These are phyloP conservation scores for Diaporthe ampelina DNA, from an alignment of 2,329 filamentous ascomycete genomes.

Conservation along the genomic window DNA sequence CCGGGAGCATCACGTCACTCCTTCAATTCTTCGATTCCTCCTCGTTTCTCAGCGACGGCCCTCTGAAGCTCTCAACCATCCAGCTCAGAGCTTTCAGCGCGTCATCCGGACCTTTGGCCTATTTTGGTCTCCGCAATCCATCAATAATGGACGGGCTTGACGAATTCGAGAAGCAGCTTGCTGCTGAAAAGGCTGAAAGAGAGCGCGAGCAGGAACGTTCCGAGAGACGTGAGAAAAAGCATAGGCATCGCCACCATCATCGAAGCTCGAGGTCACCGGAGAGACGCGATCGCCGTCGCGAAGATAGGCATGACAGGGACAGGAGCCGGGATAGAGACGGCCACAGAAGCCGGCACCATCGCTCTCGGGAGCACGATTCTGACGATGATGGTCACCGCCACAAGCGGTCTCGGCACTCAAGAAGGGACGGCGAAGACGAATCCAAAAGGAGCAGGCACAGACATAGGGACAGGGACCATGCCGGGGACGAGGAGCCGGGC, in stretches of 20 bases:
- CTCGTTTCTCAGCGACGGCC: too few relatives aligned
- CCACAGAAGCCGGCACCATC: conserved; percentile 51
- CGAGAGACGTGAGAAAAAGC: conserved; percentile 48
- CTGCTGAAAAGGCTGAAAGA: conserved; percentile 52
- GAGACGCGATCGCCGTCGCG: conserved; percentile 47
- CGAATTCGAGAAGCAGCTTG: conserved; percentile 56
- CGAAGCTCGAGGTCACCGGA: conserved; percentile 49
- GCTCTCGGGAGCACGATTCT: conserved; percentile 62
- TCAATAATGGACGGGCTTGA: conserved; percentile 48
- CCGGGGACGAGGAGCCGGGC: conserved; percentile 52
- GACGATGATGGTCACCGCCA: conserved; percentile 48
- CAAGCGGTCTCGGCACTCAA: conserved; percentile 56
- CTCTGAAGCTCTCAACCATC: neutral
- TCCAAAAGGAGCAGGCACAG: conserved; percentile 51
- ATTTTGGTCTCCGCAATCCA: neutral
- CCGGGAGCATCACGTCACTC: conserved; percentile 27
- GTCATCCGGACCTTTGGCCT: neutral
- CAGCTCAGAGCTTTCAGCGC: neutral
- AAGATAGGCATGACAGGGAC: conserved; percentile 46
- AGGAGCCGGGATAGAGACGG: conserved; percentile 51
- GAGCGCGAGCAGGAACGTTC: conserved; percentile 48
- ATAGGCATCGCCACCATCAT: conserved; percentile 48
- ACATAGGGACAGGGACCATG: conserved; percentile 42
- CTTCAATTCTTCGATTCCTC: neutral
- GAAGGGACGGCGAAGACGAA: conserved; percentile 53